Evolutionary conservation across 176 grass and related monocot genomes (phyloP), one percentile per base, ranked within the genome.

Genomic region (Triticum urartu): DNA sequence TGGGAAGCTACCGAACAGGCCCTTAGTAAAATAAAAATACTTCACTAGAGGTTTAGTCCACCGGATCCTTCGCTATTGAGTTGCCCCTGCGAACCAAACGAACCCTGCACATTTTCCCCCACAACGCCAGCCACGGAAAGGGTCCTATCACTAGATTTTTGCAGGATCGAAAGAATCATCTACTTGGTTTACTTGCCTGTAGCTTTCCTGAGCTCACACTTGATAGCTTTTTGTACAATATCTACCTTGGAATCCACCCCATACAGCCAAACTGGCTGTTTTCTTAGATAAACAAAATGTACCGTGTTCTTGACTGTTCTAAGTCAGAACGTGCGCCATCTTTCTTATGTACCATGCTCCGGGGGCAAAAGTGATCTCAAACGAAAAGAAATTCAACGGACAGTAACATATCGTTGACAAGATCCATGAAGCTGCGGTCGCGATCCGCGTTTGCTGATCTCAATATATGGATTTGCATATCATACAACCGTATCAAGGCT

Each of bases 151-250:
- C 3, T 17, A 40, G 0, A 30, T 54, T 72, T 60, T 15, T 36
- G 69, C 35, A 28, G 72, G 13, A 20, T 30, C 28, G 28, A 30
- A 30, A 30, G 28, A 30, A 30, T 30, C 28, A 30, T 30, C 7
- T 11, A 3, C 3, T 25, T 47, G 20, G 7, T 58, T 40, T n/a
- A 56, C 11, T 59, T 10, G 17, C 7, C 17, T 43, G 76, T 60
- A 76, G 48, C 34, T 86, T 86, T 61, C 64, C 5, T 56, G 21
- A 65, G 45, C 69, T 75, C 40, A 81, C 15, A 87, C 13, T 21
- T 21, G 21, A 66, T 81, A 25, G 7, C 39, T 39, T 58, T 48
- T 30, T 42, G n/a, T 33, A 75, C 7, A 15, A 84, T 64, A 69
- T 32, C 25, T 43, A 6, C 15, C 9, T 70, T 22, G 35, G 18